phyloP scores from a whole-genome alignment of 208 protist species.

The Leishmania mexicana region DNA sequence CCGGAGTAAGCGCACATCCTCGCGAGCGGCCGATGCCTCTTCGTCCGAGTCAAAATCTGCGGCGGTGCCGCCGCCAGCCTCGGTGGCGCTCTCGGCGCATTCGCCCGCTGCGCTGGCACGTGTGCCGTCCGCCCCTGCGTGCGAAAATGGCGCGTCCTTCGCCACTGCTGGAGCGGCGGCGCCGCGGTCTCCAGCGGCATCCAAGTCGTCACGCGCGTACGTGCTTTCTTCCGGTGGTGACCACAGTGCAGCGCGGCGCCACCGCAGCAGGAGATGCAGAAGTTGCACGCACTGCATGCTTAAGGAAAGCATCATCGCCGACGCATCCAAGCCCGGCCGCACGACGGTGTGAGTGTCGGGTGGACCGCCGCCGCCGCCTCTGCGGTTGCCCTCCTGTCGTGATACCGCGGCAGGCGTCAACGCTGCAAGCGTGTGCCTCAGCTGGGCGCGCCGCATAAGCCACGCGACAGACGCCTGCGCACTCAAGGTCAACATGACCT shows the following conservation, averaged over 20 bases:
- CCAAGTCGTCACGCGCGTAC: not conserved
- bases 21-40: not conserved
- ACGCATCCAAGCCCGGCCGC: not conserved
- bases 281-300: conserved; percentile 65
- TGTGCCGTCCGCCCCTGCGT: not conserved
- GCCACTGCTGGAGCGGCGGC: not conserved
- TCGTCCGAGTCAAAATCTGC: not conserved
- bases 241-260: conserved; percentile 58
- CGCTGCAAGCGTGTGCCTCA: not conserved
- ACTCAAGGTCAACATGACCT: conserved; percentile 1
- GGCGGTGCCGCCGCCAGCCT: not conserved
- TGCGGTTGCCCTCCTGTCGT: not conserved
- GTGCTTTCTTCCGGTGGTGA: conserved; percentile 33
- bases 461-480: conserved; percentile 3
- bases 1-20: conserved; percentile 39
- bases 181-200: not conserved
- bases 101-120: not conserved
- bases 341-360: not conserved
- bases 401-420: not conserved
- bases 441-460: conserved; percentile 20
- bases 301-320: conserved; percentile 19
- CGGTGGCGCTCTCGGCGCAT: not conserved
- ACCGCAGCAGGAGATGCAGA: conserved; percentile 65
- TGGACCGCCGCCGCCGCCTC: not conserved
- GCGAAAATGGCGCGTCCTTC: not conserved